Conservation (phyloP, 225 moss, liverwort and hornwort species). For the Bryum argenteum region DNA sequence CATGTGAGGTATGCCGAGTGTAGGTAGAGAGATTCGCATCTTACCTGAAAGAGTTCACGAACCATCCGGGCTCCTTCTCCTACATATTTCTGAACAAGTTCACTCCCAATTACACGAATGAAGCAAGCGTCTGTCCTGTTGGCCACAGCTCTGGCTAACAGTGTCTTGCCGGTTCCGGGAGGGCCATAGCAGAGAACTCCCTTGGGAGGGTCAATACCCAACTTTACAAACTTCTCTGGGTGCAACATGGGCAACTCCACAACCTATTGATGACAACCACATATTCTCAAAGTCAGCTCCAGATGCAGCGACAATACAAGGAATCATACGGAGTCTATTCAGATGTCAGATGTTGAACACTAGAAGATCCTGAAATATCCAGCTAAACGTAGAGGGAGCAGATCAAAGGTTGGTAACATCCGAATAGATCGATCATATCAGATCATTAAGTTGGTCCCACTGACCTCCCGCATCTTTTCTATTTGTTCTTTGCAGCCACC, state of each 20-base stretch:
- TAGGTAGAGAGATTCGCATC: background rate
- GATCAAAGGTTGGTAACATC: background rate
- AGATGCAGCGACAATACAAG: background rate
- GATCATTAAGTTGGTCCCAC: slow-evolving; percentile 22
- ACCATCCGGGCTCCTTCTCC: slow-evolving; percentile 95
- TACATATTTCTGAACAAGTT: slow-evolving; percentile 90
- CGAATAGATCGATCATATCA: background rate
- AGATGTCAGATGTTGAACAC: background rate
- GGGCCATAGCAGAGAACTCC: slow-evolving; percentile 91
- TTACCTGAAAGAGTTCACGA: slow-evolving; percentile 82
- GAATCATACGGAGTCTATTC: slow-evolving; percentile 8
- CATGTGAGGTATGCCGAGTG: background rate
- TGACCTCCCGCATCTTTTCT: slow-evolving; percentile 92
- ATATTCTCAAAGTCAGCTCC: background rate
- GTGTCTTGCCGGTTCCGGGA: slow-evolving; percentile 90
- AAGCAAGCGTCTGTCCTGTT: slow-evolving; percentile 91
- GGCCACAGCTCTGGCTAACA: slow-evolving; percentile 82
- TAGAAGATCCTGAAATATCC: slow-evolving; percentile 8
- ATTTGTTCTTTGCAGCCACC: slow-evolving; percentile 97
- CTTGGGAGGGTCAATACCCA: slow-evolving; percentile 93
- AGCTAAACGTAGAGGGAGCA: background rate
- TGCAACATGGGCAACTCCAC: slow-evolving; percentile 93
- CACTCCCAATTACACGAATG: slow-evolving; percentile 89
- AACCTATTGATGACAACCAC: slow-evolving; percentile 50
- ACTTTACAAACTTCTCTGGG: slow-evolving; percentile 85